Evolutionary conservation across 2,329 filamentous ascomycete genomes (phyloP).

Genomic region (Aspergillus fijiensis): DNA sequence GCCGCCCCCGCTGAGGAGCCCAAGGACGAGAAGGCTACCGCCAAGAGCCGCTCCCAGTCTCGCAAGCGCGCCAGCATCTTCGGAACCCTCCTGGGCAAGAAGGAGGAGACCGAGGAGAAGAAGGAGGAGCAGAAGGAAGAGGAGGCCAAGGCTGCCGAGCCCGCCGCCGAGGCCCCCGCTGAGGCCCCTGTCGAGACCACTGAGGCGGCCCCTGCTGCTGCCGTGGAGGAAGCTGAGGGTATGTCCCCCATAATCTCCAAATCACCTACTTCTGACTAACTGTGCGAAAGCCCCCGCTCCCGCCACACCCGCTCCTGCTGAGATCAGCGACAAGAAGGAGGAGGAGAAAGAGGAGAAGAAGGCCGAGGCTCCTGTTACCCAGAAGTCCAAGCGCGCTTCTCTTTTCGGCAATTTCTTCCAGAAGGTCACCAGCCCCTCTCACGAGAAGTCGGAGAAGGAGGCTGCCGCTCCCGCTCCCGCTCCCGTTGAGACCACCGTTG

Average conservation of each 20-base stretch:
- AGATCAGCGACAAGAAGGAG: constrained; percentile 16
- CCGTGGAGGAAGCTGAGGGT: constrained; percentile 39
- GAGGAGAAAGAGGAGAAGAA: constrained; percentile 30
- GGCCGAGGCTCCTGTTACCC: constrained; percentile 48
- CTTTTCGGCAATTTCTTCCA: constrained; percentile 77
- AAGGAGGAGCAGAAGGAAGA: constrained; percentile 45
- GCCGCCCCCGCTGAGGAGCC: constrained; percentile 46
- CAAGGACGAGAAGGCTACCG: constrained; percentile 53
- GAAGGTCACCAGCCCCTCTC: constrained; percentile 57
- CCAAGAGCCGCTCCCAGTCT: constrained; percentile 60
- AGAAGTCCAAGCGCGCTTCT: constrained; percentile 75
- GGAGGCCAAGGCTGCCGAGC: constrained; percentile 27
- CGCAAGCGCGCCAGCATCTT: constrained; percentile 55
- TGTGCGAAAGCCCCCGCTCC: constrained; percentile 21
- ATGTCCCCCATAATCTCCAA: neutral
- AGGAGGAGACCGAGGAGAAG: constrained; percentile 53
- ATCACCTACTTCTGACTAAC: neutral
- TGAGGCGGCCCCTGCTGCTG: constrained; percentile 42
- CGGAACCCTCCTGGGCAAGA: constrained; percentile 58
- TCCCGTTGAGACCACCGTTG: constrained; percentile 47
- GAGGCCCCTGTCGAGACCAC: constrained; percentile 26
- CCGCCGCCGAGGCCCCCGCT: constrained; percentile 5
- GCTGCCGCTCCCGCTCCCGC: constrained; percentile 42
- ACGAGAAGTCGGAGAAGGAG: constrained; percentile 51
- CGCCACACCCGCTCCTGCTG: constrained; percentile 23